phyloP scores from a whole-genome alignment of 352 stramenopile genomes.

The Phytophthora melonis region DNA sequence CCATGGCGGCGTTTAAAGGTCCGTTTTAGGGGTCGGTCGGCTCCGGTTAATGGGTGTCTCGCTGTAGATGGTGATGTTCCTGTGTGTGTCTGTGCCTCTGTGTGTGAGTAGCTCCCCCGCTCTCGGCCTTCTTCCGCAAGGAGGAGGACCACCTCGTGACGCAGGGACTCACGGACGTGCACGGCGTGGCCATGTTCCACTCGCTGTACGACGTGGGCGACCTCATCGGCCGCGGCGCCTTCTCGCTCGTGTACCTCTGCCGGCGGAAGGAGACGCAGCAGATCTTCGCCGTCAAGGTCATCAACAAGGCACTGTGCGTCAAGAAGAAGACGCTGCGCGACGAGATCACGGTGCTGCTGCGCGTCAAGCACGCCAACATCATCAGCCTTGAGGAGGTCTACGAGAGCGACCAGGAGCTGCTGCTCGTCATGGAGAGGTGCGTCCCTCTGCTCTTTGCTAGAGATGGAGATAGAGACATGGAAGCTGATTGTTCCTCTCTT shows the following conservation, averaged over 20 bases:
- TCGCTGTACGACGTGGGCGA: conserved; percentile 90
- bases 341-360: conserved; percentile 88
- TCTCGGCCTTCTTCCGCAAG: conserved; percentile 91
- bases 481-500: background rate
- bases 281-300: conserved; percentile 89
- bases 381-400: conserved; percentile 90
- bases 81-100: conserved; percentile 3
- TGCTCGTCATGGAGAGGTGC: conserved; percentile 90
- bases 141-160: conserved; percentile 88
- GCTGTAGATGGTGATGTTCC: background rate
- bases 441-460: background rate
- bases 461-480: background rate
- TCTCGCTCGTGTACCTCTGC: conserved; percentile 90
- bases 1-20: conserved; percentile 85
- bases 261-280: conserved; percentile 83
- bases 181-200: conserved; percentile 88
- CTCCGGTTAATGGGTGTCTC: too few relatives aligned
- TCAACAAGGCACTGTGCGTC: conserved; percentile 89
- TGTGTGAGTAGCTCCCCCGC: conserved; percentile 60
- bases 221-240: conserved; percentile 81
- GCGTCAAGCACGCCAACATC: conserved; percentile 89
- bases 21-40: background rate
- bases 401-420: conserved; percentile 87
- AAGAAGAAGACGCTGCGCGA: conserved; percentile 90
- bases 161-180: conserved; percentile 83